Percentiles rank a stretch among this genome's conserved stretches.
Evolutionary conservation across 148 eudicot species (phyloP).

Genomic region (Suaeda aralocaspica): DNA sequence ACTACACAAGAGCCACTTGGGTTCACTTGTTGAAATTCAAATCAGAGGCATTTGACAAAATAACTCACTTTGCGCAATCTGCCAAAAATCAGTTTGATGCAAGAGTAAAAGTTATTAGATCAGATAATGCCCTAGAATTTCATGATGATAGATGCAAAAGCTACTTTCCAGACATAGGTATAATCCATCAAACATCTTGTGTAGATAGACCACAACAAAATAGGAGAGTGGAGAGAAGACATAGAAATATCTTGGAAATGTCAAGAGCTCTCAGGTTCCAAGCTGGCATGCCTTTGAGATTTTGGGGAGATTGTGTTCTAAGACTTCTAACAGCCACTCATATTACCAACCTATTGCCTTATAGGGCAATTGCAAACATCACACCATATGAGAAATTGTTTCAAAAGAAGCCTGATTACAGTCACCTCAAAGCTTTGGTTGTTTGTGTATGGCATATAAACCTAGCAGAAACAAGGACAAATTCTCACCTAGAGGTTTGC

Average conservation of each 20-base stretch:
- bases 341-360: background rate
- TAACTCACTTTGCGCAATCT: rapidly evolving
- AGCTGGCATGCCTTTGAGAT: background rate
- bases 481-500: no score
- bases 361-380: background rate
- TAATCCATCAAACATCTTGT: background rate
- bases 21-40: background rate
- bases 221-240: background rate
- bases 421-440: background rate
- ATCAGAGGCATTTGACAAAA: background rate
- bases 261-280: background rate
- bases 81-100: background rate
- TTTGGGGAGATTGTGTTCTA: background rate
- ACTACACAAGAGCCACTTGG: background rate
- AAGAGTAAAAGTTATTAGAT: background rate
- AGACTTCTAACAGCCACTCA: no score
- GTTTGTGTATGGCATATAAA: background rate
- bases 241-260: background rate
- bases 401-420: background rate
- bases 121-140: background rate
- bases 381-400: background rate
- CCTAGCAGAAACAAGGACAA: no score
- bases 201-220: slow-evolving; percentile 4
- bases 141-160: background rate
- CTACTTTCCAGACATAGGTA: background rate